Base-by-base conservation (phyloP, 768 basidiomycete genomes). In the Auriculariales sp. region DNA sequence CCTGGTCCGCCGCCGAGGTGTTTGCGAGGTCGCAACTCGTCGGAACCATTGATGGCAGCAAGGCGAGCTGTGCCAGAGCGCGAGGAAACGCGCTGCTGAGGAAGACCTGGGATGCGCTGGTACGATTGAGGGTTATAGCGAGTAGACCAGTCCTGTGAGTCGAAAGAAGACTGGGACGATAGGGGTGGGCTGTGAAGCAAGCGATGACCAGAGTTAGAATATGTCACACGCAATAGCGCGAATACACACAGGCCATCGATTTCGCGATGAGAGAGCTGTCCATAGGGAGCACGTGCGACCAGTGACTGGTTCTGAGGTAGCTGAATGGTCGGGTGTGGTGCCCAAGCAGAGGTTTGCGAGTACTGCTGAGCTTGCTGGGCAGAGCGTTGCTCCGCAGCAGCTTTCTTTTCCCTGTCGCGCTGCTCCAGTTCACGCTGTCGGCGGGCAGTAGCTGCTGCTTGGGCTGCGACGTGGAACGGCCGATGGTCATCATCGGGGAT, bases 391-490 rank as follows among this genome's bases (percentile, higher is more conserved):
- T 36, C 17, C 30, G 42, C 33, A 7, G 47, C 27, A 33, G 17
- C 47, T 28, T 24, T 31, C 34, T 27, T 44, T 19, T 49, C 30
- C 34, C 19, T 39, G 32, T 65, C 14, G 12, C 34, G 66, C 61
- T 67, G 62, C 46, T 67, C 66, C 48, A 70, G 71, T 56, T 73
- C 67, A 49, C 63, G 64, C 57, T 82, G 75, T 57, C 76, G 70
- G 53, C 75, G 73, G 42, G 72, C 67, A 49, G 71, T 71, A 53
- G 71, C 65, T 32, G 78, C 81, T 51, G 82, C 83, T 55, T 84
- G 75, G 64, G 84, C 86, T n/a, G 87, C 88, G 54, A 89, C 83
- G 62, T 83, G 83, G 71, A 90, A 90, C 11, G 87, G 84, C 28
- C 87, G 73, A 54, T 78, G 71, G 68, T 90, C 87, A 51, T 70